These are phyloP conservation scores for Corylus avellana DNA, from an alignment of 306 rosid species.

Conservation along the genomic window DNA sequence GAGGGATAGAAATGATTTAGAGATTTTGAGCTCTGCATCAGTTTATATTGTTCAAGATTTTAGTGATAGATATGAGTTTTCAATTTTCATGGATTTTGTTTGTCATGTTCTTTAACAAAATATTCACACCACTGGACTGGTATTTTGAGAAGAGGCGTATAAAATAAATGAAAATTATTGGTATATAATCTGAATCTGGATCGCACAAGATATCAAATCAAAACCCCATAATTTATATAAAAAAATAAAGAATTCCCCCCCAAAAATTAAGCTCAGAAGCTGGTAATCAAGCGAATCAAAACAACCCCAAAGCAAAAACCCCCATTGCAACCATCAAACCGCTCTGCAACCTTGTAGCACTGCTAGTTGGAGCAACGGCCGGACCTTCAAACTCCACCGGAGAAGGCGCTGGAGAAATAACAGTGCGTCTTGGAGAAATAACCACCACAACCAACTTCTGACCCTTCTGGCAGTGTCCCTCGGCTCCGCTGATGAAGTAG, in stretches of 20 bases:
- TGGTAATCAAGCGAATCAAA: slow-evolving; percentile 16
- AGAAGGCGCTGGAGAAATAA: slow-evolving; percentile 69
- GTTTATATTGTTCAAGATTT: no score
- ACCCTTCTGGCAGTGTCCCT: slow-evolving; percentile 81
- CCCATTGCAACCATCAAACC: slow-evolving; percentile 46
- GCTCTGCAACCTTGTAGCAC: slow-evolving; percentile 38
- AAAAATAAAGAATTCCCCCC: slow-evolving; percentile 24
- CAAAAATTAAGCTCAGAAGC: background rate
- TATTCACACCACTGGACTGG: no score
- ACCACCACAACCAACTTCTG: slow-evolving; percentile 78
- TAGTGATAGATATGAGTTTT: no score
- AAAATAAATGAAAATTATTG: background rate
- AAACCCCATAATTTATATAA: slow-evolving; percentile 14
- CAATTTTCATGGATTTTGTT: no score
- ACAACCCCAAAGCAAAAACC: slow-evolving; percentile 38
- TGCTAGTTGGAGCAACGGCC: slow-evolving; percentile 81
- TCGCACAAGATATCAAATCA: background rate
- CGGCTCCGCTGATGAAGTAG: slow-evolving; percentile 79
- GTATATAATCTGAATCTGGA: background rate
- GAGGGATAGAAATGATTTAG: slow-evolving; percentile 19
- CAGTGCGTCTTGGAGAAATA: slow-evolving; percentile 46
- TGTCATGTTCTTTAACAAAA: no score
- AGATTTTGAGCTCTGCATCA: no score
- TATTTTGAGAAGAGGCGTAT: background rate
- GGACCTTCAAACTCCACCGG: slow-evolving; percentile 60